Base-by-base conservation (phyloP, 805 yeast species). In the Barnettozyma sucrosica region DNA sequence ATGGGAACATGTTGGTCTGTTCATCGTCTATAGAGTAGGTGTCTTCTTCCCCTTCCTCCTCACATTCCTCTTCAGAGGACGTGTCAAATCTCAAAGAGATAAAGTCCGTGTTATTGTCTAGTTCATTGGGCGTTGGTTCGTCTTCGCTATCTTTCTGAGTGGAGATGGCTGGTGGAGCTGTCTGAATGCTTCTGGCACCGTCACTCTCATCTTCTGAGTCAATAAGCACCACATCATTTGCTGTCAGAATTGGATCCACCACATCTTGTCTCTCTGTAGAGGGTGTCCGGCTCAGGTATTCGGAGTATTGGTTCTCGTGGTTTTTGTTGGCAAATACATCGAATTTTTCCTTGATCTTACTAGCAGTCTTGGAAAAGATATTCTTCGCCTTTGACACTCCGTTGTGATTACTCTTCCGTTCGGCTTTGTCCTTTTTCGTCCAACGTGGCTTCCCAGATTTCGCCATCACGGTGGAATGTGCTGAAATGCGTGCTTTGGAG, bases 81-180 rank as follows among this genome's bases (percentile, higher is more conserved):
- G 68, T 70, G 23, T 60, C 53, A 47, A 65, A 64, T 20, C 60
- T 61, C 40, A 73, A 60, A 4, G 73, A 68, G 34, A 73, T 73
- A 52, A 68, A 73, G 47, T 73, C 77, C 6, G 58, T 64, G 47
- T 72, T 72, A 5, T 62, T 64, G 7, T 63, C 68, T 21, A 71
- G 55, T 14, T 62, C 67, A 46, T 67, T 64, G 10, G 41, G 41
- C 37, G 41, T 47, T 10, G 34, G 23, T 13, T 45, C 44, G 1
- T 14, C 4, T 20, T 25, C 19, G 20, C 8, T 18, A n/a, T 30
- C 34, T 25, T 34, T 13, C 19, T 46, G 13, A 24, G 25, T 24
- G 33, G 33, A 19, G 28, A 19, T 21, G 30, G 30, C 19, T 19
- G 20, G 24, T 18, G 42, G 38, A 3, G 42, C 44, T 3, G 41